Conservation (phyloP, 2,329 filamentous ascomycete species). For the Macroventuria anomochaeta region DNA sequence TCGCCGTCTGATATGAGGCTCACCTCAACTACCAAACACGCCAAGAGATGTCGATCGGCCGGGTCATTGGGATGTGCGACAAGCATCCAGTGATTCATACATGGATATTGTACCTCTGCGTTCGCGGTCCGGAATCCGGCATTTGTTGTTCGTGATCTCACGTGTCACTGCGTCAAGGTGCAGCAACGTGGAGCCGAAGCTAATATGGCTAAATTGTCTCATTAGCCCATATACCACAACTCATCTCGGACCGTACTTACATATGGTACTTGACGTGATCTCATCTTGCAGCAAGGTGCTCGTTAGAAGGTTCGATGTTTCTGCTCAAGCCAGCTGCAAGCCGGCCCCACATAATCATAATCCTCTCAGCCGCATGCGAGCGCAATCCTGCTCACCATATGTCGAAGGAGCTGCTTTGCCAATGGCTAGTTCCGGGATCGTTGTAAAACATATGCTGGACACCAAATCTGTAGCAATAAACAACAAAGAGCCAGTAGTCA, state of each 20-base stretch:
- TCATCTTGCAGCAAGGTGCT: constrained; percentile 1
- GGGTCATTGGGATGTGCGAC: constrained; percentile 6
- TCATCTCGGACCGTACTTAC: constrained; percentile 6
- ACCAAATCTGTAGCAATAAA: no score
- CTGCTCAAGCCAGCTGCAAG: not conserved
- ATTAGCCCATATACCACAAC: constrained; percentile 10
- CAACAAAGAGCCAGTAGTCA: no score
- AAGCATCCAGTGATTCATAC: constrained; percentile 13
- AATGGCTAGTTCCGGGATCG: no score
- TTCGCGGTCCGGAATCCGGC: constrained; percentile 16
- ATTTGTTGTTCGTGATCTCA: constrained; percentile 10
- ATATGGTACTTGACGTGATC: constrained; percentile 4
- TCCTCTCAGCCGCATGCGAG: not conserved
- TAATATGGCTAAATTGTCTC: constrained; percentile 21
- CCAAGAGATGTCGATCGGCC: constrained; percentile 8
- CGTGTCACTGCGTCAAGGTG: constrained; percentile 17
- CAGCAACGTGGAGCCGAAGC: constrained; percentile 16
- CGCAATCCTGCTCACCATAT: not conserved
- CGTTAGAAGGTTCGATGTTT: not conserved
- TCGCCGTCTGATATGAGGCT: constrained; percentile 4
- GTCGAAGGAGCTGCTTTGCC: no score
- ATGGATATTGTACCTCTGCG: constrained; percentile 15
- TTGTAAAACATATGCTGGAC: no score
- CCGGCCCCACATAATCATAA: not conserved
- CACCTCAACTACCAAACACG: not conserved